Base-by-base conservation (phyloP, 2,329 filamentous ascomycete species). In the Xylariaceae sp. region DNA sequence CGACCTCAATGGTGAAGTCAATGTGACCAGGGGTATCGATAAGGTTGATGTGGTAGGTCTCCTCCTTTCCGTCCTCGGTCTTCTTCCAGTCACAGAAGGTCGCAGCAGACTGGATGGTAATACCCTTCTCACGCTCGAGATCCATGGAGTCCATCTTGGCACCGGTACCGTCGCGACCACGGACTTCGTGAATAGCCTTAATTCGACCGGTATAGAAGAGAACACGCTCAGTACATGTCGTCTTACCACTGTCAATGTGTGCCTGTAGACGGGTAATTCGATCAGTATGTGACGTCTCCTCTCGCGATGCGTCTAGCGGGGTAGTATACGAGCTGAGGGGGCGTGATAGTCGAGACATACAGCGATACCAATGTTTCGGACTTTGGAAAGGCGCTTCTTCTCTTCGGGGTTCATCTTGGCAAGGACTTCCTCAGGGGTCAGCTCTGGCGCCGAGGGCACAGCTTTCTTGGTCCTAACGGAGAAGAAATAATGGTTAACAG, bases 101-200 rank as follows among this genome's bases (percentile, higher is more conserved):
- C 23, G 94, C 94, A 9, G 94, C 94, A 67, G 93, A 97, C 76
- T 99, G 93, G 71, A 99, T 99, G 59, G 94, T 99, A 74, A 99
- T 99, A 70, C 94, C 94, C 80, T 97, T 96, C 75, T 97, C 94
- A 76, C 94, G 84, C 78, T 99, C 94, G 67, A 99, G 81, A 69
- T 99, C 94, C 94, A 99, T 99, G 30, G 92, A 97, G 80, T 99
- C 94, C 94, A 99, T 99, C 80, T 99, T 99, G 62, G 94, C 94
- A 66, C 94, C 94, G 47, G 97, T 92, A 42, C 89, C 85, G 82
- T 99, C 94, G 72, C 93, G 92, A 61, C 92, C 92, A 71, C 94
- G 86, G 49, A 99, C 94, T 77, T 99, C 94, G 79, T 99, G 94
- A 70, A 99, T 97, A 37, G 90, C 84, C 74, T 95, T 95, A 77